phyloP scores from a whole-genome alignment of 257 asterid species.

The Verbena officinalis region DNA sequence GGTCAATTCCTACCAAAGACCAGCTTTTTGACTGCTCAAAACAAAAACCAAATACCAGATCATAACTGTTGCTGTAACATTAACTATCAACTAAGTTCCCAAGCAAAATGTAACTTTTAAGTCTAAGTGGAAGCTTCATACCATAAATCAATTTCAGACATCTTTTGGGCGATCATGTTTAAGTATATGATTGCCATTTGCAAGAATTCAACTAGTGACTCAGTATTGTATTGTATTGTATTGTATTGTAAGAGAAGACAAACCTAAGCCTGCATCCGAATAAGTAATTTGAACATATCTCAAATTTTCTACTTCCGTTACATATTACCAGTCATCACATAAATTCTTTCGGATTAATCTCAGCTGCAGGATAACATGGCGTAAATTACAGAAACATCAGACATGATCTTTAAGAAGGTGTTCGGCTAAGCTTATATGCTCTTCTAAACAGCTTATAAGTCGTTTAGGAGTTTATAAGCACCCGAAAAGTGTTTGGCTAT shows the following conservation, averaged over 20 bases:
- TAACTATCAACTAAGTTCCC: too few relatives aligned
- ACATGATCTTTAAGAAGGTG: too few relatives aligned
- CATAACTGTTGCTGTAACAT: too few relatives aligned
- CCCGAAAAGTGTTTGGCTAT: too few relatives aligned
- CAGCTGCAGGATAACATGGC: conserved; percentile 9
- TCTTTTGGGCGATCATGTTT: too few relatives aligned
- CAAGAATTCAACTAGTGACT: not conserved
- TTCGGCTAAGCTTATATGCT: too few relatives aligned
- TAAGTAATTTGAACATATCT: not conserved
- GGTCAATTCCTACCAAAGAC: not conserved
- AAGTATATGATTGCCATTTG: not conserved
- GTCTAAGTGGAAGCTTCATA: too few relatives aligned
- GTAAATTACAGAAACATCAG: too few relatives aligned
- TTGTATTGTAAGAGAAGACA: not conserved
- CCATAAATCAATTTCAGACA: too few relatives aligned
- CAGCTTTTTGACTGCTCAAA: conserved; percentile 15
- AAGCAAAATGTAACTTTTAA: too few relatives aligned
- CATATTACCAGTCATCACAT: not conserved
- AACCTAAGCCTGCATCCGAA: not conserved
- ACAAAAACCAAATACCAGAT: not conserved
- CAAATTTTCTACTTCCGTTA: not conserved
- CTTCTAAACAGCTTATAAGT: too few relatives aligned
- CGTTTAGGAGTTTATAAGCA: too few relatives aligned
- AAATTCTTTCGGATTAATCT: conserved; percentile 2
- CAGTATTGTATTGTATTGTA: not conserved